These are phyloP conservation scores for Achaetomiella virescens DNA, from an alignment of 495 filamentous ascomycete species.

Conservation along the genomic window DNA sequence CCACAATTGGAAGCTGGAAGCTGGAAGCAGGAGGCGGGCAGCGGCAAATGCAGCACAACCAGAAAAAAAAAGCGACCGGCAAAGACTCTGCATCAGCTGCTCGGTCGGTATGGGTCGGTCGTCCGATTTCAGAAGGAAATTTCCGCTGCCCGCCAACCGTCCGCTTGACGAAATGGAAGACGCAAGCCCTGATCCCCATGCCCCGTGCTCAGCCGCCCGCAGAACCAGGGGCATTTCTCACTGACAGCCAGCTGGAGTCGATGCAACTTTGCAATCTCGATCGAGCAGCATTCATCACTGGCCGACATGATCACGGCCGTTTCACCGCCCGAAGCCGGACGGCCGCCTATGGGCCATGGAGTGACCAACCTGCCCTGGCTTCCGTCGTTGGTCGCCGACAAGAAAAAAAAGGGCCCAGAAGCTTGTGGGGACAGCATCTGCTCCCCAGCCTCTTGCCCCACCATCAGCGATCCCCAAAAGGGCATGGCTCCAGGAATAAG, in stretches of 20 bases:
- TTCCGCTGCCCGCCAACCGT: not conserved
- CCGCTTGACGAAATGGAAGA: not conserved
- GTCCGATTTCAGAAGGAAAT: too few species aligned
- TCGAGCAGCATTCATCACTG: not conserved
- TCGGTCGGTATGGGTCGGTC: too few species aligned
- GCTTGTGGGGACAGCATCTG: not conserved
- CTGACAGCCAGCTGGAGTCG: not conserved
- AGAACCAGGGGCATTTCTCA: not conserved
- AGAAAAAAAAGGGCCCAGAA: slow-evolving; percentile 9
- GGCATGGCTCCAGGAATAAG: slow-evolving; percentile 1
- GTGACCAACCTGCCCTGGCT: not conserved
- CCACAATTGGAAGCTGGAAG: too few species aligned
- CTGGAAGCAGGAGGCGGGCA: too few species aligned
- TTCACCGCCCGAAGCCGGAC: slow-evolving; percentile 7
- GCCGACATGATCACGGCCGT: too few species aligned
- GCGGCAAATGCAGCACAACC: too few species aligned
- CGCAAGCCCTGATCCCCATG: not conserved
- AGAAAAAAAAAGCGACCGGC: too few species aligned
- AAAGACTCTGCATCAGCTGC: too few species aligned
- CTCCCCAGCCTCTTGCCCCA: slow-evolving; percentile 1
- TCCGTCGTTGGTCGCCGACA: not conserved
- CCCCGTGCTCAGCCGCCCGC: not conserved
- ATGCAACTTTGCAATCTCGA: slow-evolving; percentile 24
- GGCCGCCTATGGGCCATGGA: not conserved
- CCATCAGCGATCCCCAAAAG: not conserved